Evolutionary conservation across 2,329 filamentous ascomycete genomes (phyloP).

Genomic region (Penicillium polonicum): DNA sequence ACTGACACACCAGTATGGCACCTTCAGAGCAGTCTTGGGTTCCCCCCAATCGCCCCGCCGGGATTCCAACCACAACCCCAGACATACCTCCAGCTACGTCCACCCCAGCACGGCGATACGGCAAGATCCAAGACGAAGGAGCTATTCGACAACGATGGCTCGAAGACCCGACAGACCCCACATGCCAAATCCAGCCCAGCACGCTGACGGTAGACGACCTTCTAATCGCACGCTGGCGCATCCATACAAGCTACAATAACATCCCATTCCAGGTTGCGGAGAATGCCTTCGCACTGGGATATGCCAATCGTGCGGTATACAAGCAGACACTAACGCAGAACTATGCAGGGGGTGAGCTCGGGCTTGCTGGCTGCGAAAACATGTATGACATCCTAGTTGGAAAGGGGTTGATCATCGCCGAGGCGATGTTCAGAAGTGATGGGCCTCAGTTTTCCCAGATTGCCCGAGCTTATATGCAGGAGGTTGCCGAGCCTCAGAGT

Average conservation of each 20-base stretch:
- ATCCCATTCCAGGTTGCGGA: background rate
- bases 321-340: background rate
- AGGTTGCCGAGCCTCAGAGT: background rate
- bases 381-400: background rate
- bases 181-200: background rate
- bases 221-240: background rate
- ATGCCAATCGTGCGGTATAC: background rate
- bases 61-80: background rate
- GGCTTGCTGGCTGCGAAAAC: background rate
- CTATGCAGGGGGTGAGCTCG: background rate
- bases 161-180: background rate
- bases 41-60: background rate
- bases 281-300: background rate
- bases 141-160: constrained; percentile 1
- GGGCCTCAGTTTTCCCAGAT: constrained; percentile 2
- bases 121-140: background rate
- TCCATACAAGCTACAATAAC: background rate
- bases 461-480: background rate
- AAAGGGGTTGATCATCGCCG: background rate
- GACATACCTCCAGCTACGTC: background rate
- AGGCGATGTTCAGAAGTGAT: background rate
- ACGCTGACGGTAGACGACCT: background rate
- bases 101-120: background rate
- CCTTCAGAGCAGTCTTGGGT: background rate
- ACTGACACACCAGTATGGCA: background rate